phyloP scores from a whole-genome alignment of 495 filamentous ascomycete species.

The Cercophora samala region DNA sequence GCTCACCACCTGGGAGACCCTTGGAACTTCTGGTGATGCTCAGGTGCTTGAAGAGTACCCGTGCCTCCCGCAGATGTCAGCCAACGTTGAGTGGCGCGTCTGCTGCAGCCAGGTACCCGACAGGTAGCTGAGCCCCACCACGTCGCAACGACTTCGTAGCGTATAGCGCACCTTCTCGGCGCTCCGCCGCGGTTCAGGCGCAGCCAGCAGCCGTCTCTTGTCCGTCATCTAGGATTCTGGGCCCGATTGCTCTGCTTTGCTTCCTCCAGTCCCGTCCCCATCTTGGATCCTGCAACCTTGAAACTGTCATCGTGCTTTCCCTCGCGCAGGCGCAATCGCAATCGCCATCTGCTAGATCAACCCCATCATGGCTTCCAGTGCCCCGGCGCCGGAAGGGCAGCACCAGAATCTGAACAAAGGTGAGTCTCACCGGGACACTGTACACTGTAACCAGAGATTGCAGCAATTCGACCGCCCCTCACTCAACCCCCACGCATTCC shows the following conservation, averaged over 20 bases:
- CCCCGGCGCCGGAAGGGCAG: slow-evolving; percentile 22
- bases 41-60: slow-evolving; percentile 13
- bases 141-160: slow-evolving; percentile 20
- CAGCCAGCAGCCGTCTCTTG: slow-evolving; percentile 14
- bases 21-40: not conserved
- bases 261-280: slow-evolving; percentile 3
- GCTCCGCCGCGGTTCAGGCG: not conserved
- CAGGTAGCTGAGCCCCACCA: slow-evolving; percentile 31
- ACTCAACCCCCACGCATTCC: slow-evolving; percentile 22
- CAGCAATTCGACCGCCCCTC: slow-evolving; percentile 24
- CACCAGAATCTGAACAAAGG: slow-evolving; percentile 20
- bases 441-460: not conserved
- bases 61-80: slow-evolving; percentile 23
- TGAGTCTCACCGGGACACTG: slow-evolving; percentile 9
- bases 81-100: slow-evolving; percentile 23
- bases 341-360: not conserved
- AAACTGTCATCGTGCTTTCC: slow-evolving; percentile 12
- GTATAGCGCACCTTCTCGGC: slow-evolving; percentile 4
- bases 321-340: slow-evolving; percentile 8
- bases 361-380: slow-evolving; percentile 23
- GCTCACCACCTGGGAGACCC: slow-evolving; percentile 7
- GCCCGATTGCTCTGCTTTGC: slow-evolving; percentile 10
- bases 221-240: slow-evolving; percentile 10
- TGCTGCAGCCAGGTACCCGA: slow-evolving; percentile 2
- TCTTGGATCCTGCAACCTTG: slow-evolving; percentile 15